Percentiles rank a stretch among this genome's conserved stretches.
These are phyloP conservation scores for Pezicula carpinea DNA, from an alignment of 2,329 filamentous ascomycete genomes.

Conservation along the genomic window DNA sequence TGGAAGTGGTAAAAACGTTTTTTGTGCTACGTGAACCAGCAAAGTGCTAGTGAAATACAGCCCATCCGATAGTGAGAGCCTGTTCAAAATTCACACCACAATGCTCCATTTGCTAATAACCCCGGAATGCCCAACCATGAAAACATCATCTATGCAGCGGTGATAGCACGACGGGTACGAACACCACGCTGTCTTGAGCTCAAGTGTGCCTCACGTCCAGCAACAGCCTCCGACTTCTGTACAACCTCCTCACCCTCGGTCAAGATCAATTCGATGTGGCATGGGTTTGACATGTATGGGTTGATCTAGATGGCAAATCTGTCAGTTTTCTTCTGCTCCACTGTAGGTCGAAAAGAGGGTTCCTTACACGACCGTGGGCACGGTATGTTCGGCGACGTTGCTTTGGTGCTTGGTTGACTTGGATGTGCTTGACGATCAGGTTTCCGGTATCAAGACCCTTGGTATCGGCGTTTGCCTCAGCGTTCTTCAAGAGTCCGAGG, in stretches of 20 bases:
- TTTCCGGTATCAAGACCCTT: slow-evolving; percentile 97
- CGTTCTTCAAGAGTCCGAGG: slow-evolving; percentile 94
- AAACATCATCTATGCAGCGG: slow-evolving; percentile 50
- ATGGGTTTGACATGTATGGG: slow-evolving; percentile 99
- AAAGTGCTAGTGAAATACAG: slow-evolving; percentile 28
- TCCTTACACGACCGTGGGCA: slow-evolving; percentile 98
- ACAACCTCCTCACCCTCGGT: slow-evolving; percentile 96
- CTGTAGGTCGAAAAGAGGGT: slow-evolving; percentile 24
- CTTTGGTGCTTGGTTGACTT: slow-evolving; percentile 99
- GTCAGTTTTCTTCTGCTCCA: slow-evolving; percentile 7
- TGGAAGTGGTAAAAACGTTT: slow-evolving; percentile 1
- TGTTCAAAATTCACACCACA: slow-evolving; percentile 16
- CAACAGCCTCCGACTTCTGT: slow-evolving; percentile 75
- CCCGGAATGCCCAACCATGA: slow-evolving; percentile 22
- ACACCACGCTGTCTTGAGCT: slow-evolving; percentile 88
- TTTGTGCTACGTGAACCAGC: slow-evolving; percentile 21
- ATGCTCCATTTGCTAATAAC: slow-evolving; percentile 18
- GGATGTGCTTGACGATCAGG: slow-evolving; percentile 99
- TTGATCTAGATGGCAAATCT: slow-evolving; percentile 69
- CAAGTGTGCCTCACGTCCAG: slow-evolving; percentile 65
- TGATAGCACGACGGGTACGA: slow-evolving; percentile 60
- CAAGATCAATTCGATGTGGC: slow-evolving; percentile 99
- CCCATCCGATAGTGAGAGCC: slow-evolving; percentile 18
- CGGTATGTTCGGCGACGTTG: slow-evolving; percentile 99
- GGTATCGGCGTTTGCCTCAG: slow-evolving; percentile 92